Percentiles rank a stretch among this genome's conserved stretches.
Conservation (phyloP, 306 rosid genomes). For the Arachis hypogaea region DNA sequence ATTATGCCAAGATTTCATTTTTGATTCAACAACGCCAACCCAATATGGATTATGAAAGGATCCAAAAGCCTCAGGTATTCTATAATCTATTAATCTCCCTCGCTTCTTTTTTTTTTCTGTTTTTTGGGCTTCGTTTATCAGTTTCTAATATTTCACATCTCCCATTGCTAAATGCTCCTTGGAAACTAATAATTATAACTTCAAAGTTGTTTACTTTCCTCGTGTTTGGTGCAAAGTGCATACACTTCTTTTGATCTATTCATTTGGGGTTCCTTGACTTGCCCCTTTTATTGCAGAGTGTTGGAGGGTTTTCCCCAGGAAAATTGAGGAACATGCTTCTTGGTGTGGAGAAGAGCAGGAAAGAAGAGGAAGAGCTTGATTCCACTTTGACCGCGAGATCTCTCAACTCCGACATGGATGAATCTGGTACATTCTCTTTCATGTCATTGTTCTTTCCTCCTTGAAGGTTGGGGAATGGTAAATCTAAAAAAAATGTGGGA, state of each 20-base stretch:
- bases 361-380: conserved; percentile 65
- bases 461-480: conserved; percentile 16
- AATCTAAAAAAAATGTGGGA: conserved; percentile 1
- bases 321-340: conserved; percentile 81
- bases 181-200: conserved; percentile 18
- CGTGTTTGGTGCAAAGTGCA: conserved; percentile 36
- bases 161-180: conserved; percentile 17
- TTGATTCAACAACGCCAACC: conserved; percentile 33
- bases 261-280: conserved; percentile 32
- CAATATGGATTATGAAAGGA: conserved; percentile 91
- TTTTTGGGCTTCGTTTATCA: conserved; percentile 9
- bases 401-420: conserved; percentile 64
- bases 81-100: conserved; percentile 6
- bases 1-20: conserved; percentile 41
- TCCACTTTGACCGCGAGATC: conserved; percentile 72
- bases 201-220: conserved; percentile 30
- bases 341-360: conserved; percentile 88
- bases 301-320: conserved; percentile 93
- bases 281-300: conserved; percentile 51
- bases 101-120: neutral
- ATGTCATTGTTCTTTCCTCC: conserved; percentile 14
- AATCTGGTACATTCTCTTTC: conserved; percentile 59
- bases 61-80: conserved; percentile 88
- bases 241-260: conserved; percentile 44
- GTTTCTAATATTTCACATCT: conserved; percentile 19